Base-by-base conservation (phyloP, 345 rosid genomes). In the Salix brachista region DNA sequence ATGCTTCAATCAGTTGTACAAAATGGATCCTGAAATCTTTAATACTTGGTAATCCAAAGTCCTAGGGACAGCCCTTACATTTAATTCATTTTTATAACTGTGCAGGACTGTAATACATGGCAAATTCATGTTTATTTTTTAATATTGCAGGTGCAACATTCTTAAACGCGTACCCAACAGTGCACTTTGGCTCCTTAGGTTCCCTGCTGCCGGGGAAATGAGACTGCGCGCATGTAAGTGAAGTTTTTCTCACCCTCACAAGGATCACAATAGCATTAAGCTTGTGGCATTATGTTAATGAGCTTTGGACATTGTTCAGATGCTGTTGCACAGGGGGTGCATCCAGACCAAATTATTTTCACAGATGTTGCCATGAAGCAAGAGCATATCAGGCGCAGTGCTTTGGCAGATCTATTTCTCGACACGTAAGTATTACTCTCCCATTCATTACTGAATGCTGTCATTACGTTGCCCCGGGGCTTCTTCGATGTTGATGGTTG, bases 161-260 rank as follows among this genome's bases (percentile, higher is more conserved):
- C 99, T 96, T 79, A 96, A 91, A 78, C 89, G 97, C 21, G 97
- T 96, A 32, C 97, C 99, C 72, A 92, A 91, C 73, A 89, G 97
- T 88, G 98, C 96, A 44, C 90, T 96, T 65, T 96, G 99, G 99
- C 99, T 96, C 67, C 97, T 96, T 54, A 90, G 97, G 72, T 96
- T 96, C 80, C 99, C 99, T 44, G 98, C 99, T 76, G 97, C 99
- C 2, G 99, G 99, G 68, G 99, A 96, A 85, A 90, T 84, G 89
- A 91, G 98, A 85, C 87, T 96, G 42, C 93, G 97, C 16, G 58
- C 90, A 76, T 92, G 99, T 96, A 88, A 17, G 97, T 79, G 52
- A 50, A 32, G 36, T 37, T 37, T 21, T 58, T 54, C 17, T 39
- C 17, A 70, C n/a, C 30, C 30, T 23, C 26, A 37, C 10, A 21